Evolutionary conservation across 805 yeast genomes (phyloP).

Genomic region (Starmerella kuoi): DNA sequence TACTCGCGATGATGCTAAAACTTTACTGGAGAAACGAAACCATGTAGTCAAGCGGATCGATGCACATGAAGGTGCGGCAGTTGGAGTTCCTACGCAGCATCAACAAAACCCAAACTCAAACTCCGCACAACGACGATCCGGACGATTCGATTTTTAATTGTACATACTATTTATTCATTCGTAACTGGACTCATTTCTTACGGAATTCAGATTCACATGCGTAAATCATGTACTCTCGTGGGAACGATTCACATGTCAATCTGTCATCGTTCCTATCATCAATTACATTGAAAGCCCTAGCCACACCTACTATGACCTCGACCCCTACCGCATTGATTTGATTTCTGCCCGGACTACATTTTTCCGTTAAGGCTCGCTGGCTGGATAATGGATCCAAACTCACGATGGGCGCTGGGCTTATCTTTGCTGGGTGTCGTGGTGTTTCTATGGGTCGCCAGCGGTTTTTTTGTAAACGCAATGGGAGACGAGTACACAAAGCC

Average conservation of each 20-base stretch:
- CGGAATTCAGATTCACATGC: too few species aligned
- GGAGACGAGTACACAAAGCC: conserved; percentile 70
- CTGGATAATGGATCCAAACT: background rate
- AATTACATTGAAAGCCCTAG: too few species aligned
- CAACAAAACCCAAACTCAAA: background rate
- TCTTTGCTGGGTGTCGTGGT: conserved; percentile 63
- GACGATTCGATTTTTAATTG: conserved; percentile 4
- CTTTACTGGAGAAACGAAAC: conserved; percentile 6
- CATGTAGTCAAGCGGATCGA: conserved; percentile 9
- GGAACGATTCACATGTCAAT: too few species aligned
- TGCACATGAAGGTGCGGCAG: background rate
- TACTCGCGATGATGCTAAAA: conserved; percentile 1
- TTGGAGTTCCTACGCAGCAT: background rate
- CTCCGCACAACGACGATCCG: conserved; percentile 1
- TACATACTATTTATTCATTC: background rate
- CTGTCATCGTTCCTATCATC: too few species aligned
- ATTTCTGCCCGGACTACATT: too few species aligned
- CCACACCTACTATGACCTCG: too few species aligned
- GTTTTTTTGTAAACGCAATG: conserved; percentile 64
- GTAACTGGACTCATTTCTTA: background rate
- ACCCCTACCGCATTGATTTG: too few species aligned
- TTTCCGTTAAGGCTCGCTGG: too few species aligned
- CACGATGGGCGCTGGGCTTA: conserved; percentile 67
- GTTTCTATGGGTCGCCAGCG: conserved; percentile 79
- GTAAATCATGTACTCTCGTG: too few species aligned